Evolutionary conservation across 2,329 filamentous ascomycete species (phyloP), one percentile per base, ranked within the genome.

Genomic region (Pseudocercospora crystallina): DNA sequence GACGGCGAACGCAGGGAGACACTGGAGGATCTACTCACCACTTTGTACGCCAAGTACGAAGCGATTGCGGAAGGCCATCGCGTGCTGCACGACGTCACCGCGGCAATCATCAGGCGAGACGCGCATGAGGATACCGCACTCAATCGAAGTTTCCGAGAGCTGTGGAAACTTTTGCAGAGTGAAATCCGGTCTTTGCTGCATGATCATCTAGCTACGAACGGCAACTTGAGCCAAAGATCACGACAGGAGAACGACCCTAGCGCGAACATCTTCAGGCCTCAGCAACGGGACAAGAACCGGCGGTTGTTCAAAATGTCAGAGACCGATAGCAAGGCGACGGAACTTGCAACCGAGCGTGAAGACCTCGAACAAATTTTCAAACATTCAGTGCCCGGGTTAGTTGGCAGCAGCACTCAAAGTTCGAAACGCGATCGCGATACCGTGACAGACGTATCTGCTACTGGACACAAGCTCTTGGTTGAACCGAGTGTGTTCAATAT

Each of bases 401-500:
- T 95, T 1, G 67, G 69, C 14, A 65, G 70, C 8, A 73, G 69
- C 54, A 53, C 59, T 5, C 58, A 59, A 8, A 57, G 53, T 15
- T 39, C 53, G 20, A 60, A 55, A 39, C 56, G 59, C 33, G 57
- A 64, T 8, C 56, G 61, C 14, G 60, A 64, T 26, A 64, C 69
- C 29, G 72, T 74, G 40, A 74, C 79, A 53, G 82, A 81, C 61
- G 82, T 77, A 76, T 88, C 73, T 73, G 89, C 69, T 73, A 84
- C 82, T 5, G 82, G 82, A 2, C 83, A 96, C 73, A 97, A 95
- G 72, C 84, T 95, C 35, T 80, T 99, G 20, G 89, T 97, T n/a
- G 90, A 96, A 71, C 92, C 94, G 15, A 97, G 90, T 65, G 91
- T 99, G 8, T 99, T 99, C 78, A 99, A 99, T 72, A 99, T 99